Evolutionary conservation across 2,329 filamentous ascomycete genomes (phyloP), one percentile per base, ranked within the genome.

Genomic region (Paramyrothecium sp.): DNA sequence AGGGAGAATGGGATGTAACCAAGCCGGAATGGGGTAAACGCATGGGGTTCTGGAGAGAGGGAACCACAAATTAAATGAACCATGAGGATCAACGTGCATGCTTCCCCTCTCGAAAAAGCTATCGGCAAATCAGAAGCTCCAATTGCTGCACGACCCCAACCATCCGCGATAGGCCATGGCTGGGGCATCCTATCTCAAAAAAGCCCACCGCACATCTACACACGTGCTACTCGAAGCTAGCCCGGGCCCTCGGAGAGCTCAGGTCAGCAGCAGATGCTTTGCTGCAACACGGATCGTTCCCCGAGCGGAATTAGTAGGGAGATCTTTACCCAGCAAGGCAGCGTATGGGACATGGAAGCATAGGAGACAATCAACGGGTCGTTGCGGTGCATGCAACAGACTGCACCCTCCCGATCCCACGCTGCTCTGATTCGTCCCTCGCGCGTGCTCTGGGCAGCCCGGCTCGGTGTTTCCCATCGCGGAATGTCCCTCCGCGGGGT

Each of bases 111-210:
- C n/a, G 38, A 44, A 4, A 19, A 16, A 5, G 3, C 38, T 4
- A 4, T 49, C 3, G 46, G 46, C 54, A 46, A 55, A 55, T 55
- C 44, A 30, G 46, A 55, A 21, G 23, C 17, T 41, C 23, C 47
- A 55, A 51, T 55, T 44, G 46, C 38, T 17, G 46, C 54, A 55
- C 54, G 53, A 23, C 26, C 33, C 19, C 13, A 19, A 16, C 38
- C 13, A 44, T 16, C 13, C 5, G 13, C n/a, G 38, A 44, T 16
- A 12, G 13, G 38, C n/a, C 26, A 30, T 30, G 38, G 38, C 38
- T 44, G 38, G 38, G 38, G 38, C 38, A 44, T 19, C 5, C 13
- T 12, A 7, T 44, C 38, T 44, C 38, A 4, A 44, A 44, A 16
- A 44, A 16, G 5, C 38, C n/a, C 38, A 12, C n/a, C n/a, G n/a